Evolutionary conservation across 2,329 filamentous ascomycete genomes (phyloP), one percentile per base, ranked within the genome.

Genomic region (Talaromyces sp.): DNA sequence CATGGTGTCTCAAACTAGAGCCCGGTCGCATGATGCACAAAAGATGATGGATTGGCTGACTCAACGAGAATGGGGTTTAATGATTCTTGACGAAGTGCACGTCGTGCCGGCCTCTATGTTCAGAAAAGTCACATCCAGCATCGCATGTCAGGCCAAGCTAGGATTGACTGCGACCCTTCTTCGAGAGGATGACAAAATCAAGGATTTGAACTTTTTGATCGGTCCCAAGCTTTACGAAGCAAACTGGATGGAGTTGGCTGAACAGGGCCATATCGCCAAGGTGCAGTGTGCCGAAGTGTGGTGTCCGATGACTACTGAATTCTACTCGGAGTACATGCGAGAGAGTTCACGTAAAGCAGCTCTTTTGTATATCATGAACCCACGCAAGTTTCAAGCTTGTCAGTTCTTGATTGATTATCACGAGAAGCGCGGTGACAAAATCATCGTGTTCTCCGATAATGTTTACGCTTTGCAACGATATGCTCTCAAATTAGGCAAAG

Each of bases 351-450:
- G 88, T 67, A 90, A 90, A 75, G 83, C 86, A 39, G 84, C 85
- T 9, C 77, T 92, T 7, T 86, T 98, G 2, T 97, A 95, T 72
- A 96, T 96, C 69, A 98, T 99, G 93, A 99, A 99, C 73, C 95
- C 95, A 0, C 86, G 90, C 70, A 99, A 99, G 78, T 97, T 97
- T 76, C 95, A 98, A 78, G 93, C 94, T 0, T 97, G 93, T 72
- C 94, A 99, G 75, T 98, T 95, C 74, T 84, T 99, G n/a, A 98
- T 99, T 74, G 91, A 98, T 76, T 98, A 96, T 74, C 95, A 99
- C 77, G 94, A 98, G 78, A 89, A 88, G 63, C 87, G 95, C 67
- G 94, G 95, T 37, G 95, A 98, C 81, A 98, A 98, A 79, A 93
- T 98, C 70, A 98, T 98, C 68, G 94, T 99, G 50, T 98, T 98